phyloP scores from a whole-genome alignment of 1,284 basidiomycete genomes.

The Meira nashicola region DNA sequence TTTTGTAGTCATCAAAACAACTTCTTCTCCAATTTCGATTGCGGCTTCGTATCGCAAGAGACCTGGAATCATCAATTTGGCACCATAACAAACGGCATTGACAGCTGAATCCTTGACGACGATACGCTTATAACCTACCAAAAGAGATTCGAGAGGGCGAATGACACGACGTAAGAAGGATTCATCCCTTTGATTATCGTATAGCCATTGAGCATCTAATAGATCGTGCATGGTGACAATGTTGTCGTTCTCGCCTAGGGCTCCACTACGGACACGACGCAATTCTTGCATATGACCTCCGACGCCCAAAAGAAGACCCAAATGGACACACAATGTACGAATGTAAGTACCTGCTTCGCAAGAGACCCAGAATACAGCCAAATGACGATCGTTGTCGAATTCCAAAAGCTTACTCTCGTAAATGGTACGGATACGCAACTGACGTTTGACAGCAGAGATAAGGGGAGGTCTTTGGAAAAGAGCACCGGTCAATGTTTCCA shows the following conservation, averaged over 20 bases:
- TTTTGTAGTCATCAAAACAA: slow-evolving; percentile 99
- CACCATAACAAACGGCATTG: slow-evolving; percentile 98
- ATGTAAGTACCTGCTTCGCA: slow-evolving; percentile 99
- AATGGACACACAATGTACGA: slow-evolving; percentile 93
- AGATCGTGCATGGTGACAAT: slow-evolving; percentile 99
- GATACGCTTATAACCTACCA: slow-evolving; percentile 95
- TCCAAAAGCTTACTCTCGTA: slow-evolving; percentile 94
- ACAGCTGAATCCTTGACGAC: slow-evolving; percentile 99
- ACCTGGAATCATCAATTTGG: slow-evolving; percentile 99
- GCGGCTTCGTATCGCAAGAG: slow-evolving; percentile 93
- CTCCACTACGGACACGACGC: slow-evolving; percentile 86
- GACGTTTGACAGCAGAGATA: slow-evolving; percentile 98
- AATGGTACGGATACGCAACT: slow-evolving; percentile 94
- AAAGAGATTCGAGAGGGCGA: slow-evolving; percentile 85
- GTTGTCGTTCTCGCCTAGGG: slow-evolving; percentile 93
- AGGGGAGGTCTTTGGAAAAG: slow-evolving; percentile 98
- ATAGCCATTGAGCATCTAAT: slow-evolving; percentile 96
- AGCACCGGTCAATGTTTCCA: slow-evolving; percentile 95
- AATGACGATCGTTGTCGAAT: slow-evolving; percentile 94
- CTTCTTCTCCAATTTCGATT: slow-evolving; percentile 92
- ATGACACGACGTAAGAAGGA: slow-evolving; percentile 93
- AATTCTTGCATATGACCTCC: slow-evolving; percentile 99
- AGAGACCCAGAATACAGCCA: slow-evolving; percentile 96
- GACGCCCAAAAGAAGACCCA: slow-evolving; percentile 89
- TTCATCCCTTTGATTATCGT: slow-evolving; percentile 98